phyloP scores from a whole-genome alignment of 169 alveolate genomes.

The Perkinsus olseni region DNA sequence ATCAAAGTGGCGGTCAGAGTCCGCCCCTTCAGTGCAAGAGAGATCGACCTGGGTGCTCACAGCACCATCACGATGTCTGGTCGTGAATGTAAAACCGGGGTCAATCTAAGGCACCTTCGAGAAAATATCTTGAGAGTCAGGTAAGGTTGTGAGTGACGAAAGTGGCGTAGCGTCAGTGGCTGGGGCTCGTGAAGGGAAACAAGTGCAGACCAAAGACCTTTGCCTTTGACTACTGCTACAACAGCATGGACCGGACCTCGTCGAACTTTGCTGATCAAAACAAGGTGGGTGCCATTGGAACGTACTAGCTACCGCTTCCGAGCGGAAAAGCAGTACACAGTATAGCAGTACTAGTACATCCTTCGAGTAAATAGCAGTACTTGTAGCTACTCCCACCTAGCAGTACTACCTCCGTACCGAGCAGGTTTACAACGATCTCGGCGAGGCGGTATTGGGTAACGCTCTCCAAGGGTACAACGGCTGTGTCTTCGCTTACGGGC shows the following conservation, averaged over 20 bases:
- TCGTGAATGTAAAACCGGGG: neutral
- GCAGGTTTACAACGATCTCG: neutral
- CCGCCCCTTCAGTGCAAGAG: constrained; percentile 10
- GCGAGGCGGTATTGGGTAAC: neutral
- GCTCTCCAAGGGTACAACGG: constrained; percentile 14
- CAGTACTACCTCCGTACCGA: too few relatives aligned
- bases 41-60: neutral
- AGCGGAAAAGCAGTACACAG: too few relatives aligned
- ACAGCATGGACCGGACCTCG: neutral
- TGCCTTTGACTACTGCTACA: neutral
- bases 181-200: neutral
- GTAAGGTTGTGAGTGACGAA: neutral
- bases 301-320: too few relatives aligned
- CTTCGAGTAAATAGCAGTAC: too few relatives aligned
- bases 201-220: neutral
- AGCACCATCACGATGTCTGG: neutral
- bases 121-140: neutral
- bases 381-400: too few relatives aligned
- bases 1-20: constrained; percentile 6
- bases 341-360: too few relatives aligned
- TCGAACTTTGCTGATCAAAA: neutral
- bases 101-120: neutral
- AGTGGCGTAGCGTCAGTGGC: neutral
- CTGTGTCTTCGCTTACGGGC: constrained; percentile 11
- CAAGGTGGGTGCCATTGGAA: neutral